Conservation (phyloP, 108 stramenopile genomes). For the Cyclotella sp. region DNA sequence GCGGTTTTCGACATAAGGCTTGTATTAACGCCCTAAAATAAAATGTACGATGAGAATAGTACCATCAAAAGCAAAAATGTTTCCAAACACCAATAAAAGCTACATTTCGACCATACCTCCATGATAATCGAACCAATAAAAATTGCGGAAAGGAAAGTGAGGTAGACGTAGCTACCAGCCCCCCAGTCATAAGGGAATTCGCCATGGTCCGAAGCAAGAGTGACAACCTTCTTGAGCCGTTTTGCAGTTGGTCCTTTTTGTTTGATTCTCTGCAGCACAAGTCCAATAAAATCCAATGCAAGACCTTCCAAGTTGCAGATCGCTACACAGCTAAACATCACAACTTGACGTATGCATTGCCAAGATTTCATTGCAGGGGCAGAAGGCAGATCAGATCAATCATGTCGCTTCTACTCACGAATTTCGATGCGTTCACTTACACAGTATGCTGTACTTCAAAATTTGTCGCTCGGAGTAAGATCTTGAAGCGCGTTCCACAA, state of each 20-base stretch:
- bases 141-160: slow-evolving; percentile 61
- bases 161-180: slow-evolving; percentile 69
- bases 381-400: neutral
- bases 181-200: slow-evolving; percentile 75
- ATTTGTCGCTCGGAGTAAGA: slow-evolving; percentile 73
- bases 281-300: slow-evolving; percentile 29
- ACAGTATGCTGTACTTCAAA: slow-evolving; percentile 56
- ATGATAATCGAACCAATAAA: slow-evolving; percentile 67
- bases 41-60: neutral
- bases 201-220: slow-evolving; percentile 18
- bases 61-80: neutral
- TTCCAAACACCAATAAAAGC: neutral
- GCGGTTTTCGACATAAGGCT: slow-evolving; percentile 75
- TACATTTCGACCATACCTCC: slow-evolving; percentile 36
- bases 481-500: slow-evolving; percentile 65
- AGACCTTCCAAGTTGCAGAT: slow-evolving; percentile 66
- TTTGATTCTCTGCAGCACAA: slow-evolving; percentile 15
- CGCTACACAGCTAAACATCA: slow-evolving; percentile 55
- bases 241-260: slow-evolving; percentile 3
- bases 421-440: neutral
- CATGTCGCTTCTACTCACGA: neutral
- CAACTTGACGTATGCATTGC: slow-evolving; percentile 7
- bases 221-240: slow-evolving; percentile 13
- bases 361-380: no score
- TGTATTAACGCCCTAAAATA: slow-evolving; percentile 57